These are phyloP conservation scores for Fusarium sp. DNA, from an alignment of 2,329 filamentous ascomycete genomes.

Conservation along the genomic window DNA sequence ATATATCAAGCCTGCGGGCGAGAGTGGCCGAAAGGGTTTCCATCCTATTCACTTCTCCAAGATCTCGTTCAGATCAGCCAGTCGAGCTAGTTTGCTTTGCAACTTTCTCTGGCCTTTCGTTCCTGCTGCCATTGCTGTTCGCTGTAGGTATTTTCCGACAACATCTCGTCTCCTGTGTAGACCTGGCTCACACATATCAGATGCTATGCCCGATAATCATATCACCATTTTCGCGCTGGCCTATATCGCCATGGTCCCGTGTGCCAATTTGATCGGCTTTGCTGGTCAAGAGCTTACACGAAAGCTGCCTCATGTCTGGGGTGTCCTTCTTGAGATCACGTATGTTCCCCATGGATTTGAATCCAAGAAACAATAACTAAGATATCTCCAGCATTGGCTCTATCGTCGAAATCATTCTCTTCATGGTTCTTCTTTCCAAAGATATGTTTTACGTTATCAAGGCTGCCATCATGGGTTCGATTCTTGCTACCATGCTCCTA, in stretches of 20 bases:
- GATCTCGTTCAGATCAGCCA: constrained; percentile 58
- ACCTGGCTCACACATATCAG: constrained; percentile 33
- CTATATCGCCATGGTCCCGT: constrained; percentile 64
- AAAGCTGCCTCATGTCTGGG: constrained; percentile 80
- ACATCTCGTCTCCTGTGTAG: neutral
- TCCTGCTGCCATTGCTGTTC: constrained; percentile 60
- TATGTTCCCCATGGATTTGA: constrained; percentile 45
- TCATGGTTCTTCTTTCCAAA: constrained; percentile 76
- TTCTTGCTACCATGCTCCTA: constrained; percentile 83
- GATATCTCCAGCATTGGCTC: constrained; percentile 66
- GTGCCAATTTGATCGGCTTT: constrained; percentile 63
- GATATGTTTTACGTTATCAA: constrained; percentile 77
- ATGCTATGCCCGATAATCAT: constrained; percentile 52
- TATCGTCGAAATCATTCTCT: constrained; percentile 84
- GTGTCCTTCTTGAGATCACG: constrained; percentile 71
- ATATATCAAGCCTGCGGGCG: constrained; percentile 51
- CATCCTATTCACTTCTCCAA: constrained; percentile 57
- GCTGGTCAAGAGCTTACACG: constrained; percentile 77
- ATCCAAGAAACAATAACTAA: constrained; percentile 6
- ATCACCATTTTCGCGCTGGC: constrained; percentile 60
- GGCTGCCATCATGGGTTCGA: constrained; percentile 85
- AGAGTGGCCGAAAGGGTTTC: constrained; percentile 60
- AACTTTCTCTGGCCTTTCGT: constrained; percentile 65
- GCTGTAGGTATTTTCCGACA: constrained; percentile 42
- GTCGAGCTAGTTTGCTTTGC: constrained; percentile 58